Conservation (phyloP, 345 rosid species). For the Pistacia atlantica region DNA sequence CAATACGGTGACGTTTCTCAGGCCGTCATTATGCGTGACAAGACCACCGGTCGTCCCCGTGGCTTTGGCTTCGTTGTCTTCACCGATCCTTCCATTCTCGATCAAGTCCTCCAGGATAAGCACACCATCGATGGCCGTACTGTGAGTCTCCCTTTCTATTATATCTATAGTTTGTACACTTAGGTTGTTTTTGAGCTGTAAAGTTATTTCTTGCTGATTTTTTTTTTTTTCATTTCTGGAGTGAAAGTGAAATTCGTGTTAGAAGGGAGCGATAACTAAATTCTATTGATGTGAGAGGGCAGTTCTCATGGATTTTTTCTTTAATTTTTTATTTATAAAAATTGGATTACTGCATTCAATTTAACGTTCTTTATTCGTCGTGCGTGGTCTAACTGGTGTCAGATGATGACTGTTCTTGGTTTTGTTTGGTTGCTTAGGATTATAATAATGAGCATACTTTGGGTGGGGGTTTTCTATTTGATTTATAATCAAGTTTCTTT, state of each 20-base stretch:
- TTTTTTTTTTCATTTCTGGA: not conserved
- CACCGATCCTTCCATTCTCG: constrained; percentile 50
- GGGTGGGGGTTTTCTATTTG: not conserved
- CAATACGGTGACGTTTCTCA: constrained; percentile 54
- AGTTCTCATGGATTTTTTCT: too few species aligned
- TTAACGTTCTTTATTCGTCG: too few species aligned
- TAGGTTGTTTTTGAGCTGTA: not conserved
- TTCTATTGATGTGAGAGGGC: not conserved
- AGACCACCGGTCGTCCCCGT: constrained; percentile 57
- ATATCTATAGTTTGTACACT: too few species aligned
- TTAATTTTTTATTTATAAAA: too few species aligned
- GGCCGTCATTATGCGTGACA: constrained; percentile 55
- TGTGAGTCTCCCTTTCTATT: constrained; percentile 25
- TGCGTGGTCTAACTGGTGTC: too few species aligned
- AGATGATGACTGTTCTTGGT: not conserved
- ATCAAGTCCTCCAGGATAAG: constrained; percentile 51
- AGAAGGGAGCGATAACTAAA: not conserved
- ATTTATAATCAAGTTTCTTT: not conserved
- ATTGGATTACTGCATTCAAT: too few species aligned
- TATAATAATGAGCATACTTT: not conserved
- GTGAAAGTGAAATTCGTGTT: not conserved
- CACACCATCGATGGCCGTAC: constrained; percentile 61
- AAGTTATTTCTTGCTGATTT: not conserved
- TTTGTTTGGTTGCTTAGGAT: not conserved
- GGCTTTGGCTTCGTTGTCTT: constrained; percentile 66